Base-by-base conservation (phyloP, 1,139 yeast species). In the Kodamaea suecica region DNA sequence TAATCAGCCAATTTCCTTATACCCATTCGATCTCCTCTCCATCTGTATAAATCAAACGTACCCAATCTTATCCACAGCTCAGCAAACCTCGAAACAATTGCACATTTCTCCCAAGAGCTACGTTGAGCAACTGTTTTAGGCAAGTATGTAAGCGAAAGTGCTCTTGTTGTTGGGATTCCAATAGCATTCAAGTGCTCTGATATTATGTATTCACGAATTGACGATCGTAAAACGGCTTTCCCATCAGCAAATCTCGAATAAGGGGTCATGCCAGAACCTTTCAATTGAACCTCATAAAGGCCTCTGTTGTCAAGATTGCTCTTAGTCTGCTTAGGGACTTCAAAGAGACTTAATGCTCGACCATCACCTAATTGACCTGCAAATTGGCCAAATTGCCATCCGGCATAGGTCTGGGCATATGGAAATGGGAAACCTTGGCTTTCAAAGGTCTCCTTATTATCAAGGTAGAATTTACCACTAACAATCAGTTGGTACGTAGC, bases 331-430 rank as follows among this genome's bases (percentile, higher is more conserved):
- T 66, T 66, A 4, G 70, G 69, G 0, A 83, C 61, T 44, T 85
- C 94, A 59, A 90, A 88, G 32, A 92, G 62, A 50, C 84, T 86
- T 6, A 80, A 73, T 2, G 88, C 97, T 42, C 98, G 66, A 1
- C 98, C 98, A 55, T 92, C 98, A 4, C 98, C 98, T 44, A 92
- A 64, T 57, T 92, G 98, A 1, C 97, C 97, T 0, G 97, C 97
- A 78, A 92, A 92, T 47, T 76, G 79, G 3, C 98, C 97, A 65
- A 92, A 92, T 54, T 92, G 98, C 72, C 84, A 87, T 1, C 98
- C 98, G 1, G 97, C 95, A 57, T 92, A 92, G 0, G 94, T 86
- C 56, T 84, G 90, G 5, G 96, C 78, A 60, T 84, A 90, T 0
- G 97, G 97, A 48, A 78, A 77, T 0, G 84, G 74, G n/a, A 61